Base-by-base conservation (phyloP, 2,329 filamentous ascomycete genomes). In the Sarocladium strictum region DNA sequence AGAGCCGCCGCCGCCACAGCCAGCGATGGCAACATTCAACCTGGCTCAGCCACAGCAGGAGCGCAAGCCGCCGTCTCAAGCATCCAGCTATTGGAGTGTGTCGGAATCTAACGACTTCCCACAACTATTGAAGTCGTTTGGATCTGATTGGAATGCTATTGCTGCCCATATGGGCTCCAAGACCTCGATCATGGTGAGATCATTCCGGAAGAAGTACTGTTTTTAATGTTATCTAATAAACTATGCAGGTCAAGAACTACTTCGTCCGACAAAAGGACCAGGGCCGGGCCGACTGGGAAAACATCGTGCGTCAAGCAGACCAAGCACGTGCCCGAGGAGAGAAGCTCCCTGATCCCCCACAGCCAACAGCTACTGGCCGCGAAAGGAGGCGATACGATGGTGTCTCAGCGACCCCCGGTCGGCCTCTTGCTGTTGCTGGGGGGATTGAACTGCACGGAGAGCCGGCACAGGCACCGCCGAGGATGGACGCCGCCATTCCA, bases 21-120 rank as follows among this genome's bases (percentile, higher is more conserved):
- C 78, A 2, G 67, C 75, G 2, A 71, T 78, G 56, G 21, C 47
- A 11, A 77, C 76, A 24, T 78, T 83, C 59, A 80, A 81, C 57
- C 64, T 81, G 50, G 62, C 69, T 2, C 73, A 75, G 57, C 62
- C 68, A 14, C 70, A 75, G 57, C 62, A 68, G 14, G 79, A 84
- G 60, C 77, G 79, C 41, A 80, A 79, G 56, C 68, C 71, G 10
- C 75, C 76, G 21, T 72, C 72, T 54, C 84, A 85, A 59, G 83
- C 86, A 14, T 90, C 87, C 1, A 93, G 89, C 68, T 94, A 94
- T 67, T 94, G 89, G 89, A 93, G 89, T 63, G 89, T 93, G 21
- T 87, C 86, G 1, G 89, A 94, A 70, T 79, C 86, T 54, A 86
- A 79, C 47, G 89, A 92, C 63, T 94, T 94, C 68, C 84, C 86